Conservation (phyloP, 345 rosid species). For the Raphanus sativus region DNA sequence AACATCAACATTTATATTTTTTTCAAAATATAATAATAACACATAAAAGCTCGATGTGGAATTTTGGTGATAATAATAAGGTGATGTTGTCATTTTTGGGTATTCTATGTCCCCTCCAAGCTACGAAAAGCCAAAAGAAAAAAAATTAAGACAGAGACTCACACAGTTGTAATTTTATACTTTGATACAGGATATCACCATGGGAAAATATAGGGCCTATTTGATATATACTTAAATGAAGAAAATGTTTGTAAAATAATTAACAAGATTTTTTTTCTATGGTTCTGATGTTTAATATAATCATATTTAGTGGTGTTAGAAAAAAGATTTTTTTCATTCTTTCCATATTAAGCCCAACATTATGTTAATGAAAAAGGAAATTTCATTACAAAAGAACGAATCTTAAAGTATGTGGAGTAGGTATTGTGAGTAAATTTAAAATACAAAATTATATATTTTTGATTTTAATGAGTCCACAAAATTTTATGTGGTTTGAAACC, state of each 20-base stretch:
- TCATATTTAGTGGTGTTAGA: no score
- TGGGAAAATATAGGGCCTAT: not conserved
- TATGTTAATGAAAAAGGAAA: not conserved
- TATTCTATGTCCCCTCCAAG: not conserved
- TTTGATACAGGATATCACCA: not conserved
- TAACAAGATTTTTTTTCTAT: not conserved
- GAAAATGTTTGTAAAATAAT: not conserved
- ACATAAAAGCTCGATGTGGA: conserved; percentile 5
- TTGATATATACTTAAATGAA: not conserved
- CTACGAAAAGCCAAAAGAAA: conserved; percentile 20
- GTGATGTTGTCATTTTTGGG: not conserved
- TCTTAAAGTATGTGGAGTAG: not conserved
- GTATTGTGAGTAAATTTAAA: not conserved
- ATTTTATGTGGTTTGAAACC: conserved; percentile 11
- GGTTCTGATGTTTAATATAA: no score
- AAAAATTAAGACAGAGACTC: not conserved
- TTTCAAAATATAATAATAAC: not conserved
- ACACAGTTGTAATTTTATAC: not conserved
- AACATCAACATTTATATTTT: not conserved
- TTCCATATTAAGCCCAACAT: conserved; percentile 14
- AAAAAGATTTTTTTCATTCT: not conserved
- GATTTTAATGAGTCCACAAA: not conserved
- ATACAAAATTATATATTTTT: not conserved
- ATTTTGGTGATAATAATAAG: not conserved
- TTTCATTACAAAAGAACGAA: not conserved